Evolutionary conservation across 169 alveolate species (phyloP).

Genomic region (Pseudocohnilembus persalinus): DNA sequence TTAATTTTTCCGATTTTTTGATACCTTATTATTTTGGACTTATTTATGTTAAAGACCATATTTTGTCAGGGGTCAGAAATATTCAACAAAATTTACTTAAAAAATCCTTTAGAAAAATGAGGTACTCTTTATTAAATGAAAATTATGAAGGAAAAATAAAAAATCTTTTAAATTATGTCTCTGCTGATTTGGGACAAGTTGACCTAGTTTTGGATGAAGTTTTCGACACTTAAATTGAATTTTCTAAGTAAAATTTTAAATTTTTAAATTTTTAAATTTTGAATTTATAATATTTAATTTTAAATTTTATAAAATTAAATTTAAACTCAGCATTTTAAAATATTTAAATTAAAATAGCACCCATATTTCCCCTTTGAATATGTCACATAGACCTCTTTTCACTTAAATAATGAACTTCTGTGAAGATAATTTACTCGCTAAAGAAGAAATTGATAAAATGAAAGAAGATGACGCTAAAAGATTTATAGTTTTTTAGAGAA

Average conservation of each 20-base stretch:
- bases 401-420: background rate
- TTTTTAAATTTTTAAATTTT: too few species aligned
- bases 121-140: background rate
- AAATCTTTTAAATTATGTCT: background rate
- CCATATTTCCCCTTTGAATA: too few species aligned
- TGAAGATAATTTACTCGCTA: constrained; percentile 5
- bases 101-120: background rate
- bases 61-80: background rate
- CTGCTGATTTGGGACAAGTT: background rate
- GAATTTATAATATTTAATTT: too few species aligned
- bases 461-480: constrained; percentile 43
- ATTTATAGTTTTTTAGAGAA: constrained; percentile 49
- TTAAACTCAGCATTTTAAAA: background rate
- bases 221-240: background rate
- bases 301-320: too few species aligned
- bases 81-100: background rate
- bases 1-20: constrained; percentile 12
- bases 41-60: background rate
- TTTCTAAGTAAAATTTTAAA: too few species aligned
- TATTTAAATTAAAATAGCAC: background rate
- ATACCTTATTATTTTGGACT: constrained; percentile 14
- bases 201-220: background rate
- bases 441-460: constrained; percentile 40
- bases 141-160: background rate
- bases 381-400: background rate